A percentile compares a stretch with the other conserved stretches of the same genome.
These are phyloP conservation scores for Xerocomellus amylosporus DNA, from an alignment of 768 basidiomycete species.

Conservation along the genomic window DNA sequence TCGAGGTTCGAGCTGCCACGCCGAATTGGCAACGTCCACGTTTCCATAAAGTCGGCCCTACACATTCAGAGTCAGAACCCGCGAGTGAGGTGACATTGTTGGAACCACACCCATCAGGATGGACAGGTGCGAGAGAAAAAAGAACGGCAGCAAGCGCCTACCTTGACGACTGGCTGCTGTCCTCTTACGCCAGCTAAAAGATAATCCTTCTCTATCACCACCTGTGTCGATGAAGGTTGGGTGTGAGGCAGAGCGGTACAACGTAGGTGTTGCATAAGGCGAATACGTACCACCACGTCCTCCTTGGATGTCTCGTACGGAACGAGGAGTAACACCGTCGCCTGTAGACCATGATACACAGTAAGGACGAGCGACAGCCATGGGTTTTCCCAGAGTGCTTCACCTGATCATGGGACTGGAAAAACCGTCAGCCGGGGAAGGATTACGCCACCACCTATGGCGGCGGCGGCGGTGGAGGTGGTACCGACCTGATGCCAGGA, in stretches of 20 bases:
- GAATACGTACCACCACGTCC: slow-evolving; percentile 57
- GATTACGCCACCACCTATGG: slow-evolving; percentile 17
- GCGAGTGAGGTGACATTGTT: background rate
- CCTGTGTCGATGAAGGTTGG: slow-evolving; percentile 38
- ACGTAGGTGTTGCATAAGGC: background rate
- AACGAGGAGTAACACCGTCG: slow-evolving; percentile 71
- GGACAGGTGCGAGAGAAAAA: background rate
- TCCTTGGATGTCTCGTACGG: slow-evolving; percentile 70
- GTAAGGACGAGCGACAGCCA: slow-evolving; percentile 18
- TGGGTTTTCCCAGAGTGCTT: slow-evolving; percentile 16
- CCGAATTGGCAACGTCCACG: slow-evolving; percentile 61
- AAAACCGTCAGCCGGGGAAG: slow-evolving; percentile 14
- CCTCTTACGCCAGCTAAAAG: slow-evolving; percentile 73
- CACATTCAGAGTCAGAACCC: background rate
- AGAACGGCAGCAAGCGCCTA: slow-evolving; percentile 29
- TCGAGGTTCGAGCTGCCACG: slow-evolving; percentile 81
- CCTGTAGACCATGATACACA: slow-evolving; percentile 40
- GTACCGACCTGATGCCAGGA: slow-evolving; percentile 82
- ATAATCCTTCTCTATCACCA: slow-evolving; percentile 67
- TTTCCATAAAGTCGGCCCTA: slow-evolving; percentile 74
- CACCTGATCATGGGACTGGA: slow-evolving; percentile 84
- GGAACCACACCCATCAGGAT: background rate
- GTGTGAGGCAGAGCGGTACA: slow-evolving; percentile 1
- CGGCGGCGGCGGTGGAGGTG: background rate
- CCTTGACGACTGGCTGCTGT: slow-evolving; percentile 71